phyloP scores from a whole-genome alignment of 495 filamentous ascomycete genomes.

The Tuber borchii region DNA sequence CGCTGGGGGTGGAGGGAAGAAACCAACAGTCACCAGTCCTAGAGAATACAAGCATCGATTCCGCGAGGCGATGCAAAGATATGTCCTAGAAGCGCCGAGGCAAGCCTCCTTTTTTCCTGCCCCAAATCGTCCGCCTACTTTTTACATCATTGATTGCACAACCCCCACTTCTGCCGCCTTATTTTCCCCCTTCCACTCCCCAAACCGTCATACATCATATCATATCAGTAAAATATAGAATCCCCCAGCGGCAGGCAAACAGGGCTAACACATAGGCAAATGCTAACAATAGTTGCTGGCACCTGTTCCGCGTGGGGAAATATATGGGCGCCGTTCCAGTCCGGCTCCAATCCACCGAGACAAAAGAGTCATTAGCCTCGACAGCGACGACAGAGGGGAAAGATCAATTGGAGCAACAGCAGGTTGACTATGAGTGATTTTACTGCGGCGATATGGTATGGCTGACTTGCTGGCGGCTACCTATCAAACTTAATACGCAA shows the following conservation, averaged over 20 bases:
- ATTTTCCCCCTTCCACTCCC: conserved; percentile 15
- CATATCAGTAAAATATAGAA: neutral
- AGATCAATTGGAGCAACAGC: neutral
- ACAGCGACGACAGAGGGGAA: neutral
- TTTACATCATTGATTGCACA: neutral
- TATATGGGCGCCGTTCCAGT: conserved; percentile 42
- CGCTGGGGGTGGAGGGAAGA: conserved; percentile 72
- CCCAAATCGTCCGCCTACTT: neutral
- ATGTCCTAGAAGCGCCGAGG: conserved; percentile 69
- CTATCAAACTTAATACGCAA: neutral
- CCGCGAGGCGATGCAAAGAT: conserved; percentile 91
- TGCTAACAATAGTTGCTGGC: conserved; percentile 55
- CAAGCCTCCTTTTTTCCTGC: conserved; percentile 31
- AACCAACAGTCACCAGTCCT: conserved; percentile 88
- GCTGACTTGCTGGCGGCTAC: neutral
- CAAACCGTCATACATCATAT: neutral
- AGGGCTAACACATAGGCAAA: conserved; percentile 15
- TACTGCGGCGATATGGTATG: neutral
- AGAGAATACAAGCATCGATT: conserved; percentile 97
- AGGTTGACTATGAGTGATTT: conserved; percentile 1
- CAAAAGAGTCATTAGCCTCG: conserved; percentile 18
- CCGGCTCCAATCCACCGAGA: conserved; percentile 28
- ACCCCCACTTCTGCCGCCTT: neutral
- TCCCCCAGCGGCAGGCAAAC: neutral
- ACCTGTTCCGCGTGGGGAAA: conserved; percentile 56